Conservation (phyloP, 2,329 filamentous ascomycete genomes). For the Paraphoma sp. region DNA sequence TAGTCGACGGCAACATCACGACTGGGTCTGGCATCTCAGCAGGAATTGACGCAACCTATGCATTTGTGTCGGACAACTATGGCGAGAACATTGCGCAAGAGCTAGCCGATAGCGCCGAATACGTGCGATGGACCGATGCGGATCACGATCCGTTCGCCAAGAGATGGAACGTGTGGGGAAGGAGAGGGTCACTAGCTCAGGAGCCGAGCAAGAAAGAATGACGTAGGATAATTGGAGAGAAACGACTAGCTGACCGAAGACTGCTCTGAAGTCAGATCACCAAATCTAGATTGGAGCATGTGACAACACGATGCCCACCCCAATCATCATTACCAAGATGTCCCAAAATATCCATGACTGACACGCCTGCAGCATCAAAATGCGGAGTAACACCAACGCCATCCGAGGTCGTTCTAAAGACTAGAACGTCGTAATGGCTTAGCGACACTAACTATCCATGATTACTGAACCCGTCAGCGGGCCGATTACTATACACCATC, state of each 20-base stretch:
- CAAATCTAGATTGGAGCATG: no score
- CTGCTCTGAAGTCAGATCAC: no score
- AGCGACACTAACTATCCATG: slow-evolving; percentile 1
- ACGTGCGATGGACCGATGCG: slow-evolving; percentile 59
- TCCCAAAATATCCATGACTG: no score
- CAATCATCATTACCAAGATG: no score
- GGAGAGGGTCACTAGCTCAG: background rate
- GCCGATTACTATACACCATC: slow-evolving; percentile 1
- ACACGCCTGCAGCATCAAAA: no score
- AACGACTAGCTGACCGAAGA: no score
- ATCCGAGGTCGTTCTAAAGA: no score
- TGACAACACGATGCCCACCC: no score
- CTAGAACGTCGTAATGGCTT: no score
- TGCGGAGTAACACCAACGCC: no score
- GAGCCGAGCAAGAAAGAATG: background rate
- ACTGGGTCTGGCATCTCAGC: slow-evolving; percentile 68
- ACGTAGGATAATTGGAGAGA: background rate
- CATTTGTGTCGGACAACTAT: slow-evolving; percentile 60
- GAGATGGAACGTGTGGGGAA: slow-evolving; percentile 20
- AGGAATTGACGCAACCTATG: slow-evolving; percentile 66
- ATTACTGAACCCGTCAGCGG: slow-evolving; percentile 8
- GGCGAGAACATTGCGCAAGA: slow-evolving; percentile 57
- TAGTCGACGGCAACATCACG: slow-evolving; percentile 70
- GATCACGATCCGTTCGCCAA: slow-evolving; percentile 62
- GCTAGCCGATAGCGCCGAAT: slow-evolving; percentile 62